These are phyloP conservation scores for Casuarina cunninghamiana DNA, from an alignment of 306 rosid species.

Conservation along the genomic window DNA sequence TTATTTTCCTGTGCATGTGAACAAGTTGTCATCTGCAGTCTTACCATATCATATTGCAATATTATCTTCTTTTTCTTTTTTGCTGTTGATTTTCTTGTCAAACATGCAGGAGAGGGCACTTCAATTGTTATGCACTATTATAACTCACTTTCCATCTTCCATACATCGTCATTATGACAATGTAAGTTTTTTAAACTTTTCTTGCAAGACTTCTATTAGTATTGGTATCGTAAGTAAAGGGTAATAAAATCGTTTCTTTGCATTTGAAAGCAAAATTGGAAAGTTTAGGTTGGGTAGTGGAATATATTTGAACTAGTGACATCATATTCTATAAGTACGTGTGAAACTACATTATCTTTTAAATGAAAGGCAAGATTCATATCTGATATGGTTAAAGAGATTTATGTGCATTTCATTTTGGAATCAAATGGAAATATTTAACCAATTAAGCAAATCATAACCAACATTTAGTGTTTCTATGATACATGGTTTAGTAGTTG, in stretches of 20 bases:
- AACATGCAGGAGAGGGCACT: slow-evolving; percentile 74
- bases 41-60: neutral
- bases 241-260: too few species aligned
- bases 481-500: neutral
- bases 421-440: neutral
- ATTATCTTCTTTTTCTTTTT: neutral
- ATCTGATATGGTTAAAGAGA: neutral
- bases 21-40: neutral
- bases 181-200: slow-evolving; percentile 51
- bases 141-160: slow-evolving; percentile 60
- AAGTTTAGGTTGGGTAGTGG: neutral
- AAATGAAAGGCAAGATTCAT: slow-evolving; percentile 3
- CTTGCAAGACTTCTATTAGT: slow-evolving; percentile 6
- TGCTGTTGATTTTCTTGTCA: neutral
- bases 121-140: slow-evolving; percentile 55
- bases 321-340: neutral
- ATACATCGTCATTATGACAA: slow-evolving; percentile 64
- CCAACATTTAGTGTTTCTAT: neutral
- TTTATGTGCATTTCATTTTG: neutral
- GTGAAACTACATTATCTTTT: neutral
- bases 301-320: neutral
- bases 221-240: neutral
- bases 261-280: neutral
- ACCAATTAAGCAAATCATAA: neutral
- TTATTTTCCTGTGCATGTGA: neutral